Conservation (phyloP, 2,329 filamentous ascomycete species). For the Harringtonia lauricola region DNA sequence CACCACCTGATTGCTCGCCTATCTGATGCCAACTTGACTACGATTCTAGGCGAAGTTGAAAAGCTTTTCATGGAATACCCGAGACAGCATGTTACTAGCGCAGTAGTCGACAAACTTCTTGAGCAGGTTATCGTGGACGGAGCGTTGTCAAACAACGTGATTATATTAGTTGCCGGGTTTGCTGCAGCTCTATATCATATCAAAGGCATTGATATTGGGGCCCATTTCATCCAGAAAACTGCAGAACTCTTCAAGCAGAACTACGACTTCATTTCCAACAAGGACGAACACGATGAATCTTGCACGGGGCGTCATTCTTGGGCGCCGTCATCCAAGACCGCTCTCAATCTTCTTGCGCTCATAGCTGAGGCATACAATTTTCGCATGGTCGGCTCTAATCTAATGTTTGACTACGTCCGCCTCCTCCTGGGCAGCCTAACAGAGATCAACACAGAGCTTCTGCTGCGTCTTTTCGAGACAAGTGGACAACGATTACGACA, state of each 20-base stretch:
- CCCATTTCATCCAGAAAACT: conserved; percentile 61
- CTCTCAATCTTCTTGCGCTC: conserved; percentile 69
- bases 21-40: conserved; percentile 80
- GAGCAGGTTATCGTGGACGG: conserved; percentile 71
- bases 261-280: conserved; percentile 35
- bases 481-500: conserved; percentile 74
- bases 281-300: conserved; percentile 15
- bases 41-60: conserved; percentile 74
- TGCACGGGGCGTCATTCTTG: conserved; percentile 10
- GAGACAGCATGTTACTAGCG: conserved; percentile 78
- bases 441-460: conserved; percentile 78
- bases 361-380: conserved; percentile 87
- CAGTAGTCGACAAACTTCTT: conserved; percentile 66
- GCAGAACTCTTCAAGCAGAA: conserved; percentile 51
- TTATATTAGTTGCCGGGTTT: conserved; percentile 85
- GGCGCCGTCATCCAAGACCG: conserved; percentile 39
- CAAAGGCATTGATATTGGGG: conserved; percentile 80
- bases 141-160: conserved; percentile 72
- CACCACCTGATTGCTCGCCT: conserved; percentile 88
- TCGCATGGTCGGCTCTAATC: conserved; percentile 68
- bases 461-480: conserved; percentile 73
- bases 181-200: conserved; percentile 79
- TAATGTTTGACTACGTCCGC: conserved; percentile 87
- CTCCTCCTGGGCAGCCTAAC: conserved; percentile 64
- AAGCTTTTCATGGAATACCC: conserved; percentile 74